Percentiles rank a stretch among this genome's conserved stretches.
phyloP scores from a whole-genome alignment of 345 rosid species.

The Eutrema japonicum region DNA sequence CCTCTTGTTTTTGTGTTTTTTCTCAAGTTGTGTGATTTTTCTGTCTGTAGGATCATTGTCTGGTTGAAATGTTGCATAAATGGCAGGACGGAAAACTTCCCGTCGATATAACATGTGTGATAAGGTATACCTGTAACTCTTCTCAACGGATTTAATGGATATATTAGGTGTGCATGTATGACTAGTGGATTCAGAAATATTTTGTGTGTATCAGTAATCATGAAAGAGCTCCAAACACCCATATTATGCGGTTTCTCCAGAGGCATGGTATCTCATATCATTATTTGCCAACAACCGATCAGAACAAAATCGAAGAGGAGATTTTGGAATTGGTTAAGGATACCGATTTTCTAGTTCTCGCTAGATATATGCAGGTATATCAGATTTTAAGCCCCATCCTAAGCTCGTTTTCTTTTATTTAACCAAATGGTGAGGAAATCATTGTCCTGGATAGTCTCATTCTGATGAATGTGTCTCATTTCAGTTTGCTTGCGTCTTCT shows the following conservation, averaged over 20 bases:
- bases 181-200: slow-evolving; percentile 21
- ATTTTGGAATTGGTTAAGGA: slow-evolving; percentile 76
- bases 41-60: slow-evolving; percentile 82
- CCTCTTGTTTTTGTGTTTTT: background rate
- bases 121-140: slow-evolving; percentile 55
- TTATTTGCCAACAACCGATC: slow-evolving; percentile 58
- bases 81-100: slow-evolving; percentile 97
- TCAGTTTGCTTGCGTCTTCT: background rate
- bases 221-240: slow-evolving; percentile 84
- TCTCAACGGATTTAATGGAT: background rate
- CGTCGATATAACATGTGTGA: slow-evolving; percentile 82
- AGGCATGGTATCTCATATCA: slow-evolving; percentile 91
- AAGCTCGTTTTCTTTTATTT: background rate
- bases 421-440: background rate
- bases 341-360: slow-evolving; percentile 92
- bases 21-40: slow-evolving; percentile 27
- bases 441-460: slow-evolving; percentile 9
- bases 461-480: background rate
- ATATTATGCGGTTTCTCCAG: slow-evolving; percentile 78
- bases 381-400: slow-evolving; percentile 26
- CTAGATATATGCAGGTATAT: slow-evolving; percentile 99
- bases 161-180: slow-evolving; percentile 11
- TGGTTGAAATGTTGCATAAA: slow-evolving; percentile 77
- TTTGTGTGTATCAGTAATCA: slow-evolving; percentile 65
- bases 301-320: slow-evolving; percentile 71